Evolutionary conservation across 1,139 yeast species (phyloP), one percentile per base, ranked within the genome.

Genomic region (Yamadazyma diospyri): DNA sequence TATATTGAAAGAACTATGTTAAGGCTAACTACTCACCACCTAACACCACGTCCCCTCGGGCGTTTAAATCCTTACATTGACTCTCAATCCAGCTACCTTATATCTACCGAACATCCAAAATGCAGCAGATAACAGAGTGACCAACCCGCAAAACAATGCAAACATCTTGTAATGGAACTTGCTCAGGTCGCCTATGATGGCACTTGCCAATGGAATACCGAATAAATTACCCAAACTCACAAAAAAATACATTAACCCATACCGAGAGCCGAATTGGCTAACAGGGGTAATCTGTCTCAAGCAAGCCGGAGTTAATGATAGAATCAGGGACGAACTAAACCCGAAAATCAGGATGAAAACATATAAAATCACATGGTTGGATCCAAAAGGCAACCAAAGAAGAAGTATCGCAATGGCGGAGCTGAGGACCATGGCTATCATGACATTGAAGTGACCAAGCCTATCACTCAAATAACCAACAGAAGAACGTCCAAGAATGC

Each of bases 191-290:
- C 61, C 64, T 25, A 68, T 66, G 16, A 68, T 60, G n/a, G 64
- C 59, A 17, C 69, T 67, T 4, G 65, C 71, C n/a, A 64, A 44
- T 4, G 72, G 72, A n/a, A 68, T 56, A 11, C 70, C 72, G 30
- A 67, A 50, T 27, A 67, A 50, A 35, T 63, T 64, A 3, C 70
- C 70, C 30, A 60, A 39, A 33, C 70, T 63, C n/a, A 63, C 57
- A 36, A 63, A 51, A 24, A 61, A 57, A 46, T 63, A 61, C 46
- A 63, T 53, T 11, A 64, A 41, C 1, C 73, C 72, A 36, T 64
- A 68, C 19, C 66, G 51, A 26, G 61, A 57, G n/a, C 73, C 73
- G 42, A 67, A 62, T 29, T 58, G 55, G 24, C 38, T 31, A 2
- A 45, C 48, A 2, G 49, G 63, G n/a, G 69, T 60, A 23, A 66